phyloP scores from a whole-genome alignment of 2,329 filamentous ascomycete species.

The Penicillium olsonii region DNA sequence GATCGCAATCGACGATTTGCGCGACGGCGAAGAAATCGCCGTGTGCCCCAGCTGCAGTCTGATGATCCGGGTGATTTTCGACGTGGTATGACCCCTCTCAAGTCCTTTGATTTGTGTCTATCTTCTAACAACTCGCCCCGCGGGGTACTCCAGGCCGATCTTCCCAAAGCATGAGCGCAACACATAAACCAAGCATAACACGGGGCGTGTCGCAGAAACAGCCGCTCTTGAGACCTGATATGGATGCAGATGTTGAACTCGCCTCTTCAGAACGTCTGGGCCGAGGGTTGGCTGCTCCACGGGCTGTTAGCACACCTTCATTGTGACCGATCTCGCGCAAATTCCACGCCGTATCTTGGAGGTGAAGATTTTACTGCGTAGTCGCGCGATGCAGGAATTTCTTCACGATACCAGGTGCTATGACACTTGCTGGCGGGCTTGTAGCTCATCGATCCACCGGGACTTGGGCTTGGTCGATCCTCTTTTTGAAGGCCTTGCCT shows the following conservation, averaged over 20 bases:
- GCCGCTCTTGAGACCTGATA: neutral
- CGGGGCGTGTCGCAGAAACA: neutral
- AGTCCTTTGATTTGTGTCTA: neutral
- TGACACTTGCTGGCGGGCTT: neutral
- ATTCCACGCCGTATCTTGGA: neutral
- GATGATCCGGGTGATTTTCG: constrained; percentile 95
- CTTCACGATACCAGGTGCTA: neutral
- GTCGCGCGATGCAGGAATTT: neutral
- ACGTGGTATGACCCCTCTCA: constrained; percentile 60
- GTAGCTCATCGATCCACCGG: neutral
- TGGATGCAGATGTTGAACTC: neutral
- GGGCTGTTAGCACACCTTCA: neutral
- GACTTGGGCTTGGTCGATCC: neutral
- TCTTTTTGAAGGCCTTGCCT: neutral
- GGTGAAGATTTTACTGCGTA: neutral
- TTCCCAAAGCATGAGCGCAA: constrained; percentile 48
- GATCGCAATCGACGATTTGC: constrained; percentile 79
- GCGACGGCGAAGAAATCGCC: constrained; percentile 90
- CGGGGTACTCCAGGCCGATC: constrained; percentile 46
- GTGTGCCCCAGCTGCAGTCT: constrained; percentile 96
- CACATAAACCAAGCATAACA: neutral
- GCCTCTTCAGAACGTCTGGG: neutral
- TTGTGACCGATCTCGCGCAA: neutral
- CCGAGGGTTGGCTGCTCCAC: neutral
- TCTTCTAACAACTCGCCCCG: constrained; percentile 7